Evolutionary conservation across 371 early-diverging fungal genomes (phyloP).

Genomic region (Circinella umbellata): DNA sequence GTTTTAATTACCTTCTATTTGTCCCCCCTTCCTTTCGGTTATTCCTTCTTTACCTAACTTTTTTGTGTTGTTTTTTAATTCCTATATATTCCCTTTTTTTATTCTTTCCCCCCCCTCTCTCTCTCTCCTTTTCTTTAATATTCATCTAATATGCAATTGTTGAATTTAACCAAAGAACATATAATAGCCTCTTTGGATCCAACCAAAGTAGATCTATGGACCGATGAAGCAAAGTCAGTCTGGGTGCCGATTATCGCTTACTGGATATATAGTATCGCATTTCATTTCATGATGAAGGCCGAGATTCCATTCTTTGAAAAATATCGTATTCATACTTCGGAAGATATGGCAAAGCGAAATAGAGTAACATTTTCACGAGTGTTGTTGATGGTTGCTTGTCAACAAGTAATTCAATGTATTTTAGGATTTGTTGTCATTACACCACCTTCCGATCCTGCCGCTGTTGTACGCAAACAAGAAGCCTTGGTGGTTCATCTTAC

Average conservation of each 20-base stretch:
- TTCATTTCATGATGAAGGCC: conserved; percentile 61
- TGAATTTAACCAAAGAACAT: not conserved
- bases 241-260: conserved; percentile 70
- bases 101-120: not conserved
- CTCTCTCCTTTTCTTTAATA: not conserved
- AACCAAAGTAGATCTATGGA: conserved; percentile 33
- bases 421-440: conserved; percentile 34
- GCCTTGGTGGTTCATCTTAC: conserved; percentile 17
- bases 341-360: conserved; percentile 65
- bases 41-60: not conserved
- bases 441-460: conserved; percentile 27
- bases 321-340: conserved; percentile 72
- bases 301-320: conserved; percentile 71
- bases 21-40: no score
- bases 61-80: not conserved
- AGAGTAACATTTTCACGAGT: conserved; percentile 62
- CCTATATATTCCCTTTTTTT: not conserved
- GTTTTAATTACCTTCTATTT: no score
- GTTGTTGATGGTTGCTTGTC: conserved; percentile 58
- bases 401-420: conserved; percentile 57
- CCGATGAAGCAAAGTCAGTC: conserved; percentile 63
- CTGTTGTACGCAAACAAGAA: conserved; percentile 19
- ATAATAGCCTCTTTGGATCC: not conserved
- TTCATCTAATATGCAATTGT: no score
- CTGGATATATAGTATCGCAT: conserved; percentile 72